phyloP scores from a whole-genome alignment of 148 eudicot genomes.

The Diospyros kaki region DNA sequence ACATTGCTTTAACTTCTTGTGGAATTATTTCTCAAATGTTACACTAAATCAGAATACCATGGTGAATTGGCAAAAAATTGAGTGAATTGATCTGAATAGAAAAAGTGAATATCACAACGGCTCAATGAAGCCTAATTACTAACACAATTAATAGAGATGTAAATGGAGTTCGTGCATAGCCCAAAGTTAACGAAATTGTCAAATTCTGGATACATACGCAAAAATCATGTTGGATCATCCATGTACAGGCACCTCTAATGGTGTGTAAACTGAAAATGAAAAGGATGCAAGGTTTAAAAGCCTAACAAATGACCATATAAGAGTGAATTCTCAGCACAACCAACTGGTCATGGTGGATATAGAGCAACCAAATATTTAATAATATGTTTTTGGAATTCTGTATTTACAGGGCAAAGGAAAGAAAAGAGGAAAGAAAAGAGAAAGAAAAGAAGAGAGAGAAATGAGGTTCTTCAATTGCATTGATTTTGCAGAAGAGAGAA shows the following conservation, averaged over 20 bases:
- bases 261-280: not conserved
- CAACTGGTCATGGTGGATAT: no score
- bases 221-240: not conserved
- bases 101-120: not conserved
- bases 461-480: no score
- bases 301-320: not conserved
- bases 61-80: not conserved
- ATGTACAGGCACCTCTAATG: not conserved
- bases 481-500: no score
- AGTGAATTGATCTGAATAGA: not conserved
- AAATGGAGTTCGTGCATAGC: not conserved
- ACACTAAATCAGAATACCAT: not conserved
- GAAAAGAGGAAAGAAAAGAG: no score
- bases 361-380: no score
- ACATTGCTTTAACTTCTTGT: no score
- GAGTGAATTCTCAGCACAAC: not conserved
- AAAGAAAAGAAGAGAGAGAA: no score
- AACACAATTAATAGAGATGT: no score
- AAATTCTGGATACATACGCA: not conserved
- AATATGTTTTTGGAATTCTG: no score
- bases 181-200: not conserved
- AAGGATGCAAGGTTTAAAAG: not conserved
- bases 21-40: not conserved
- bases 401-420: no score
- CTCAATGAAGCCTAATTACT: not conserved